phyloP scores from a whole-genome alignment of 306 rosid species.

The Bauhinia variegata region DNA sequence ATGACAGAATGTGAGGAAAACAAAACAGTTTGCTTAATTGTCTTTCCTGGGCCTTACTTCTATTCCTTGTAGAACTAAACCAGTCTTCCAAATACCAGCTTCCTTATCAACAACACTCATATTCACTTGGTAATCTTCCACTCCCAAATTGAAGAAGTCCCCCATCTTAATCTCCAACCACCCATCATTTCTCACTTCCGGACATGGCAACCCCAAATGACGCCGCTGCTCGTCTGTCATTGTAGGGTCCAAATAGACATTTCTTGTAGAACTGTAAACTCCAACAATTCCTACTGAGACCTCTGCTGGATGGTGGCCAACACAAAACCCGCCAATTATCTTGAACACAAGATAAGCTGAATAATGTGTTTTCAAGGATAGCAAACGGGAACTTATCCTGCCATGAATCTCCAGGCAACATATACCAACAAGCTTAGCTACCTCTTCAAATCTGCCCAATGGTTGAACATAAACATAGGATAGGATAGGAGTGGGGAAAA shows the following conservation, averaged over 20 bases:
- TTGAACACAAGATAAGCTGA: slow-evolving; percentile 55
- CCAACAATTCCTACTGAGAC: slow-evolving; percentile 41
- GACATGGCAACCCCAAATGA: not conserved
- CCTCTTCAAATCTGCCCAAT: slow-evolving; percentile 48
- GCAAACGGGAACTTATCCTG: slow-evolving; percentile 36
- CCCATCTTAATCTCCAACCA: slow-evolving; percentile 60
- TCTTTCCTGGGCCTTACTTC: slow-evolving; percentile 50
- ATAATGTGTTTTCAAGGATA: slow-evolving; percentile 49
- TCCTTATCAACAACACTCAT: slow-evolving; percentile 40
- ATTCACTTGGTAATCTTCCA: slow-evolving; percentile 40
- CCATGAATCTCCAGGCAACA: slow-evolving; percentile 62
- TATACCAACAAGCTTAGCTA: slow-evolving; percentile 50
- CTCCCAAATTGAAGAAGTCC: slow-evolving; percentile 47
- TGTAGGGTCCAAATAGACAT: not conserved
- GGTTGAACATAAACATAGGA: not conserved
- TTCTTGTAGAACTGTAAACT: not conserved
- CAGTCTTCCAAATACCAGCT: slow-evolving; percentile 54
- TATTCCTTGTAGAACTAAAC: slow-evolving; percentile 56
- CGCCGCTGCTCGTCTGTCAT: not conserved
- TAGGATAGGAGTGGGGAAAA: not conserved
- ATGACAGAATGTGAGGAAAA: too few relatives aligned
- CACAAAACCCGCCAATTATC: slow-evolving; percentile 31
- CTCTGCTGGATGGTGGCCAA: slow-evolving; percentile 43
- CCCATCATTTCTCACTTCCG: slow-evolving; percentile 45
- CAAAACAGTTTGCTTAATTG: too few relatives aligned